phyloP scores from a whole-genome alignment of 208 protist species.

The Trypanosoma boissoni region DNA sequence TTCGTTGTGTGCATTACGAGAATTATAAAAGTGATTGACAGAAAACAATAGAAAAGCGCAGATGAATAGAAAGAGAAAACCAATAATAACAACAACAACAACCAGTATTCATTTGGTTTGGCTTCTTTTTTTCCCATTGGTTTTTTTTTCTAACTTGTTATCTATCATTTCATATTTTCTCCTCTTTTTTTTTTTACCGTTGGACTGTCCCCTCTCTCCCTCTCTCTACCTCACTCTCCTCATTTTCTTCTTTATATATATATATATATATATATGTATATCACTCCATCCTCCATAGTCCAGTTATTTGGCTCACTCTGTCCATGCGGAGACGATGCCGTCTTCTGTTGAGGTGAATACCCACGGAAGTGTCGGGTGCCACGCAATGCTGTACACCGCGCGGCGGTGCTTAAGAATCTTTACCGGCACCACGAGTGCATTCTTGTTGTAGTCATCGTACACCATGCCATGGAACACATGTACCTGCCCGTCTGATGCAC shows the following conservation, averaged over 20 bases:
- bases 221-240: not conserved
- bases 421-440: conserved; percentile 98
- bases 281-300: not conserved
- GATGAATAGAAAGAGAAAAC: no score
- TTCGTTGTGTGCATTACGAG: not conserved
- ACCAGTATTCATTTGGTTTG: not conserved
- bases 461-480: conserved; percentile 96
- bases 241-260: not conserved
- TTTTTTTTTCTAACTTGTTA: conserved; percentile 4
- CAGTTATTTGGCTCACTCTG: conserved; percentile 44
- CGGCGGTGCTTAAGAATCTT: conserved; percentile 97
- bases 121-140: not conserved
- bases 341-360: conserved; percentile 98
- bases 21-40: no score
- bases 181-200: not conserved
- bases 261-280: conserved; percentile 1
- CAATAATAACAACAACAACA: no score
- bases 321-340: conserved; percentile 91
- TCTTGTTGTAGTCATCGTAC: conserved; percentile 97
- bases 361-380: conserved; percentile 99
- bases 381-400: conserved; percentile 90
- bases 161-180: conserved; percentile 9
- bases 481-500: conserved; percentile 94
- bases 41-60: no score
- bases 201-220: not conserved